These are phyloP conservation scores for Carpediemonas membranifera DNA, from an alignment of 78 protist species.

Conservation along the genomic window DNA sequence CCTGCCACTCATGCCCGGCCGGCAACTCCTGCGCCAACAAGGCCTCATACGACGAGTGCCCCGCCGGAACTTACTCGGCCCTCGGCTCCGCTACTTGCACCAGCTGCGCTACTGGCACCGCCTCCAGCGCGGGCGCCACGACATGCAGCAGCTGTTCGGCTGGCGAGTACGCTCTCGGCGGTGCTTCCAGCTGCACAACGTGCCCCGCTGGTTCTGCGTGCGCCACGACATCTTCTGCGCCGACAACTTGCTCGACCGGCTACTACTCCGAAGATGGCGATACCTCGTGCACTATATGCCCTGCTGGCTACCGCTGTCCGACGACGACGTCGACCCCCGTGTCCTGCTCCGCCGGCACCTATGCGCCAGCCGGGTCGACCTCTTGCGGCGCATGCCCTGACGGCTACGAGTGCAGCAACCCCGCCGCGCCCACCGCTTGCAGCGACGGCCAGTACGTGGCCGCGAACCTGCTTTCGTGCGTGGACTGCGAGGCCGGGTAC, in stretches of 20 bases:
- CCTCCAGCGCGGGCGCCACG: neutral
- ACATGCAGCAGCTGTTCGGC: neutral
- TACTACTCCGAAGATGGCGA: neutral
- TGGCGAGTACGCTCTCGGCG: neutral
- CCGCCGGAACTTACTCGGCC: conserved; percentile 23
- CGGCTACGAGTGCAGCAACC: conserved; percentile 29
- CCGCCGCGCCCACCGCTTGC: neutral
- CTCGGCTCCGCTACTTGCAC: conserved; percentile 11
- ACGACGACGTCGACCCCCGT: neutral
- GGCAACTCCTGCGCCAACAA: neutral
- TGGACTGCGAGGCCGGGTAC: neutral
- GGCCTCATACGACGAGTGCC: conserved; percentile 5
- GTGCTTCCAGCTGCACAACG: neutral
- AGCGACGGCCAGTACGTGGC: neutral
- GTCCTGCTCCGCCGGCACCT: neutral
- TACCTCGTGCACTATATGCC: neutral
- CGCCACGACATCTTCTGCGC: neutral
- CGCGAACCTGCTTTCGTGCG: neutral
- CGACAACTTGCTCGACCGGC: neutral
- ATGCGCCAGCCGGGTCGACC: neutral
- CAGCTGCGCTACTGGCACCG: conserved; percentile 34
- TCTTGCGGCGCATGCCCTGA: conserved; percentile 12
- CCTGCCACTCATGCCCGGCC: neutral
- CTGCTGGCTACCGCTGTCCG: neutral
- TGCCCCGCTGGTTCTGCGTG: neutral